Percentiles rank a stretch among this genome's conserved stretches.
Evolutionary conservation across 108 stramenopile species (phyloP).

Genomic region (Nitzschia palea): DNA sequence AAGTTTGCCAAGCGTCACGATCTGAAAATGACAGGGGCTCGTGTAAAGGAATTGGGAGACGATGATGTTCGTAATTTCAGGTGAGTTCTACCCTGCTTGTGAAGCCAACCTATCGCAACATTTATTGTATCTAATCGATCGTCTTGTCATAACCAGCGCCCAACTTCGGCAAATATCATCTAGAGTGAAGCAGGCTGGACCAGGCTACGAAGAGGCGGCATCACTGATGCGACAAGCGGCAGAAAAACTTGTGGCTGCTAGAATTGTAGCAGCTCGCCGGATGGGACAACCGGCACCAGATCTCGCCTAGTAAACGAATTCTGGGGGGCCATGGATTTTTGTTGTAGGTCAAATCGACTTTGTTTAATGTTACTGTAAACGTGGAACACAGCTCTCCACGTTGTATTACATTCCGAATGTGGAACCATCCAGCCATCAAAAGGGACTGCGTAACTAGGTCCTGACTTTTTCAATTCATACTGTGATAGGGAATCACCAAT

Average conservation of each 20-base stretch:
- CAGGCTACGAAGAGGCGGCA: slow-evolving; percentile 29
- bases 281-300: slow-evolving; percentile 8
- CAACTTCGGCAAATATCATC: slow-evolving; percentile 27
- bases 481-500: slow-evolving; percentile 4
- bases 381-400: too few relatives aligned
- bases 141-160: background rate
- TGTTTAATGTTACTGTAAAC: too few relatives aligned
- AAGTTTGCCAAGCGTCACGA: slow-evolving; percentile 35
- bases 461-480: background rate
- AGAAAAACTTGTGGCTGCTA: slow-evolving; percentile 21
- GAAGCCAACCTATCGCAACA: background rate
- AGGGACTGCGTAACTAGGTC: background rate
- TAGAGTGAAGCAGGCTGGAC: slow-evolving; percentile 30
- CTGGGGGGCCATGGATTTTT: too few relatives aligned
- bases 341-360: too few relatives aligned
- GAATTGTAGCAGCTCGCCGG: slow-evolving; percentile 7
- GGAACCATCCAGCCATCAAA: background rate
- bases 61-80: slow-evolving; percentile 23
- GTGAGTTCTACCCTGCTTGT: background rate
- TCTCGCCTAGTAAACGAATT: background rate
- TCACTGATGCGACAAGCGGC: slow-evolving; percentile 18
- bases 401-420: too few relatives aligned
- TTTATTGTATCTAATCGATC: background rate
- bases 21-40: slow-evolving; percentile 32
- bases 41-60: slow-evolving; percentile 24